These are phyloP conservation scores for Cucurbita ficifolia DNA, from an alignment of 306 rosid genomes.

Conservation along the genomic window DNA sequence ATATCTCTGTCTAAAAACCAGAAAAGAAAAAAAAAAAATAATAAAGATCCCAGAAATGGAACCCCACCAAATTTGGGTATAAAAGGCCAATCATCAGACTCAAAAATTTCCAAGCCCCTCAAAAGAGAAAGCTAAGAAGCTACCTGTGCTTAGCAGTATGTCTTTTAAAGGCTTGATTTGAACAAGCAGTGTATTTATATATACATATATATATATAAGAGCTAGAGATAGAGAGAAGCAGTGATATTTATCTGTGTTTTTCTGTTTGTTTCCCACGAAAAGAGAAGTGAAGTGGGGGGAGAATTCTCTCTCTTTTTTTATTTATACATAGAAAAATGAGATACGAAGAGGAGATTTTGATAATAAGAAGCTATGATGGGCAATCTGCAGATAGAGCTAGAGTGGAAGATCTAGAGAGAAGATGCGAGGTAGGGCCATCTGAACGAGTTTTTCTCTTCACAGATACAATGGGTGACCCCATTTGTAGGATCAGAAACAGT, in stretches of 20 bases:
- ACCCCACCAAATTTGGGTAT: slow-evolving; percentile 3
- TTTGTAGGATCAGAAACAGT: slow-evolving; percentile 86
- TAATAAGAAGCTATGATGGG: slow-evolving; percentile 52
- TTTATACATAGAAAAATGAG: background rate
- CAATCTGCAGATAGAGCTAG: slow-evolving; percentile 45
- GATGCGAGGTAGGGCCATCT: slow-evolving; percentile 77
- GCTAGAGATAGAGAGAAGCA: background rate
- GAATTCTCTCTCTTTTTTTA: background rate
- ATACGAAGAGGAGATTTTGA: slow-evolving; percentile 9
- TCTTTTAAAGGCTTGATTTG: background rate
- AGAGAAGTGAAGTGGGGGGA: background rate
- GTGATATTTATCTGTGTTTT: background rate
- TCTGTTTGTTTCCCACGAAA: background rate
- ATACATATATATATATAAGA: no score
- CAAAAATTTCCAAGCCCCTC: background rate
- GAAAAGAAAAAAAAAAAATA: background rate
- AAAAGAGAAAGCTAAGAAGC: background rate
- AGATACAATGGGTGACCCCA: slow-evolving; percentile 97
- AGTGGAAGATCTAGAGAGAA: slow-evolving; percentile 77
- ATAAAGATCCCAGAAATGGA: background rate
- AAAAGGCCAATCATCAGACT: slow-evolving; percentile 5
- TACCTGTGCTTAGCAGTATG: background rate
- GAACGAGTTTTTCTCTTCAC: slow-evolving; percentile 74
- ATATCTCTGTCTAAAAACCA: background rate
- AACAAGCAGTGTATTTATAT: background rate